Percentiles rank a stretch among this genome's conserved stretches.
Conservation (phyloP, 129 eudicot species). For the Pulicaria dysenterica region DNA sequence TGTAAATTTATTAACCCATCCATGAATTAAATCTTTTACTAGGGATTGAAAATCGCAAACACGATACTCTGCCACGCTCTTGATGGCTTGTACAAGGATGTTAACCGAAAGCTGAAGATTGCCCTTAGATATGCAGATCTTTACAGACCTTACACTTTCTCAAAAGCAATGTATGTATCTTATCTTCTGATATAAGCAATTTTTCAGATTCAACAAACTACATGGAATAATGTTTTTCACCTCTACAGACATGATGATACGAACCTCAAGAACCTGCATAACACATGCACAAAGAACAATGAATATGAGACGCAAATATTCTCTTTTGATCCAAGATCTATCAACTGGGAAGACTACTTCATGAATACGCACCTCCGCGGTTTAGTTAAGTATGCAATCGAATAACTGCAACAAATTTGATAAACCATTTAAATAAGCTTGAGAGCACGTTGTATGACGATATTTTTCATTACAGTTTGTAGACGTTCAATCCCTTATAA, state of each 20-base stretch:
- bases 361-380: conserved; percentile 64
- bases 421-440: too few species aligned
- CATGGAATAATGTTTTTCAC: background rate
- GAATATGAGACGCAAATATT: conserved; percentile 45
- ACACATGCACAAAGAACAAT: conserved; percentile 40
- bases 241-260: conserved; percentile 62
- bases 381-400: conserved; percentile 49
- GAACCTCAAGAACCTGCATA: conserved; percentile 63
- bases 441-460: too few species aligned
- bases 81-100: background rate
- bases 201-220: too few species aligned
- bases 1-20: background rate
- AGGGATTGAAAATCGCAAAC: background rate
- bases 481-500: too few species aligned
- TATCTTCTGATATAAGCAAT: too few species aligned
- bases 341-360: conserved; percentile 75
- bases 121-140: background rate
- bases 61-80: background rate
- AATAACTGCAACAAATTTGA: too few species aligned
- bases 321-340: conserved; percentile 68
- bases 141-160: background rate
- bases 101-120: background rate
- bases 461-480: too few species aligned
- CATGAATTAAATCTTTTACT: background rate
- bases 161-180: background rate